Conservation (phyloP, 805 yeast genomes). For the Debaryomyces hansenii region DNA sequence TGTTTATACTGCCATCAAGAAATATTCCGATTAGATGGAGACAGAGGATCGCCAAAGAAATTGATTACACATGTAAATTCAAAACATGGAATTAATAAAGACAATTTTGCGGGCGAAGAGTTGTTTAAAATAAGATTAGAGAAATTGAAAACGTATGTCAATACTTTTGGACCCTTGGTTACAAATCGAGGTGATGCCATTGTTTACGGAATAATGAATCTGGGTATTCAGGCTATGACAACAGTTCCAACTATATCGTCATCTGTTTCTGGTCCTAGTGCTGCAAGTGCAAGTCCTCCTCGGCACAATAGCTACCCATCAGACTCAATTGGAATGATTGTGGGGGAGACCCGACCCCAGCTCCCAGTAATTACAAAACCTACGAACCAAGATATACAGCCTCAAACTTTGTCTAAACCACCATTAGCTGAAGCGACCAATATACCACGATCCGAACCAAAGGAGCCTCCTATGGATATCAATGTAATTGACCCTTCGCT, state of each 20-base stretch:
- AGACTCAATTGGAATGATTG: neutral
- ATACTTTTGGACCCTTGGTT: constrained; percentile 10
- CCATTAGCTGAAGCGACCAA: neutral
- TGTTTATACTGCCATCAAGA: constrained; percentile 16
- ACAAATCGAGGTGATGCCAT: constrained; percentile 13
- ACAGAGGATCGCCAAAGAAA: constrained; percentile 17
- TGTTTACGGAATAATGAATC: constrained; percentile 5
- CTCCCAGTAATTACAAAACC: neutral
- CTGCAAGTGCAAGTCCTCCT: neutral
- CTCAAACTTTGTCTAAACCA: neutral
- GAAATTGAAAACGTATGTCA: constrained; percentile 8
- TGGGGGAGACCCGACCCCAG: constrained; percentile 2
- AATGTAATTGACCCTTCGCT: constrained; percentile 8
- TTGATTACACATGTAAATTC: constrained; percentile 16
- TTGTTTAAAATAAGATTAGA: constrained; percentile 5
- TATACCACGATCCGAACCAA: neutral
- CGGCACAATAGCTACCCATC: neutral
- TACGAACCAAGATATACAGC: neutral
- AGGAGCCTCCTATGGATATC: constrained; percentile 1
- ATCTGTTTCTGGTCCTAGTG: neutral
- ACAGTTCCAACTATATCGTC: neutral
- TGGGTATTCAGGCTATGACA: constrained; percentile 1
- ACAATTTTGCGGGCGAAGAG: constrained; percentile 7
- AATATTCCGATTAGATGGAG: constrained; percentile 15
- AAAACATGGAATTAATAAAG: constrained; percentile 14